Evolutionary conservation across 2,329 filamentous ascomycete species (phyloP).

Genomic region (Nothophoma quercina): DNA sequence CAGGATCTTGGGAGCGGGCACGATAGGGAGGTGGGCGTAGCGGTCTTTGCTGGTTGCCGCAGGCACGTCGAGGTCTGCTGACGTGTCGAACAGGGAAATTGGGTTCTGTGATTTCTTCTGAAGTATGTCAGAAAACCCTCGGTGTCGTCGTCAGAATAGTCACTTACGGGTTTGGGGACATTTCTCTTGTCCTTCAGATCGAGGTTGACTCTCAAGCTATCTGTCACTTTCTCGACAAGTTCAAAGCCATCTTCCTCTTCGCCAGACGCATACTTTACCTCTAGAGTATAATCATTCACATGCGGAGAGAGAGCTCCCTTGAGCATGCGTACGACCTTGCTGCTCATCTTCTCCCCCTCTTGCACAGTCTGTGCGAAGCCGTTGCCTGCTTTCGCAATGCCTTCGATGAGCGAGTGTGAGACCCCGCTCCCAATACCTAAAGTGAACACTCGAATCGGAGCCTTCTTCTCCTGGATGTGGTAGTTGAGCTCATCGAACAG

Average conservation of each 20-base stretch:
- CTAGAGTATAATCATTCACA: slow-evolving; percentile 68
- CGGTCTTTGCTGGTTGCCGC: slow-evolving; percentile 45
- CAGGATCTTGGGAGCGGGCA: slow-evolving; percentile 64
- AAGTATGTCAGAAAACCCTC: background rate
- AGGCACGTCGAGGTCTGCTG: slow-evolving; percentile 19
- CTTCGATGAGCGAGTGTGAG: slow-evolving; percentile 66
- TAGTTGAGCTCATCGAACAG: slow-evolving; percentile 60
- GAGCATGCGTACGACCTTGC: slow-evolving; percentile 76
- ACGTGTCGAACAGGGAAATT: slow-evolving; percentile 8
- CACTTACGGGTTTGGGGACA: slow-evolving; percentile 10
- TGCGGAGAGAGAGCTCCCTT: slow-evolving; percentile 74
- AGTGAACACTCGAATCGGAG: slow-evolving; percentile 63
- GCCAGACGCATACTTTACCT: slow-evolving; percentile 63
- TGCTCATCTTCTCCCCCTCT: slow-evolving; percentile 70
- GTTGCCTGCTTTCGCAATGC: slow-evolving; percentile 64
- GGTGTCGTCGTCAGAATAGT: background rate
- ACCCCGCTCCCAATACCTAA: slow-evolving; percentile 64
- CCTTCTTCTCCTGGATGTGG: slow-evolving; percentile 50
- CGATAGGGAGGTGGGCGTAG: slow-evolving; percentile 61
- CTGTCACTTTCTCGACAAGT: slow-evolving; percentile 65
- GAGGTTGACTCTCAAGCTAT: slow-evolving; percentile 55
- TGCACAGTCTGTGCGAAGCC: slow-evolving; percentile 69
- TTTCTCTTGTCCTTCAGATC: slow-evolving; percentile 26
- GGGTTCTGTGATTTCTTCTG: slow-evolving; percentile 31
- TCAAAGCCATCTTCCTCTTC: slow-evolving; percentile 64